These are phyloP conservation scores for Selenicereus undatus DNA, from an alignment of 148 eudicot genomes.

Conservation along the genomic window DNA sequence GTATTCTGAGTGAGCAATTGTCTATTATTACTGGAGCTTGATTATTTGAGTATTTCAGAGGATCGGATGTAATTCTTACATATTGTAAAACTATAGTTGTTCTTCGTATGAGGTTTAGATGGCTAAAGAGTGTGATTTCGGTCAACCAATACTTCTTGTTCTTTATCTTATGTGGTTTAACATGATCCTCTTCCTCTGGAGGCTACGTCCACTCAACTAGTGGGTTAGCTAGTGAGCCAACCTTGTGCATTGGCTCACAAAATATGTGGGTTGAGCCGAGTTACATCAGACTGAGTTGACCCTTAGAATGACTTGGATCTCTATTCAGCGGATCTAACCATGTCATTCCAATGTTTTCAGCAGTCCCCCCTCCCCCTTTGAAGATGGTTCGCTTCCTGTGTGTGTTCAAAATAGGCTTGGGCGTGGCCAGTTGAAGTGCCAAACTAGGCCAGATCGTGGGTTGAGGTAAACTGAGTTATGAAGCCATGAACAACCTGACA, in stretches of 20 bases:
- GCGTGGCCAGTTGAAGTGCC: too few relatives aligned
- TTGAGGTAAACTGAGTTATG: too few relatives aligned
- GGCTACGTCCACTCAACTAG: background rate
- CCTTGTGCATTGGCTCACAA: background rate
- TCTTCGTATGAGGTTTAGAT: background rate
- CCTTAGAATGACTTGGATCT: background rate
- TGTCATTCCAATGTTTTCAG: background rate
- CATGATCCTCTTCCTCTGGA: background rate
- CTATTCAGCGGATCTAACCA: background rate
- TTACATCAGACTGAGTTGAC: background rate
- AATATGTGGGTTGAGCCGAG: background rate
- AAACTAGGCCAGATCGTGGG: too few relatives aligned
- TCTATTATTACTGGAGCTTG: conserved; percentile 10
- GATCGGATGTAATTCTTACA: conserved; percentile 1
- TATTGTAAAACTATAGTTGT: background rate
- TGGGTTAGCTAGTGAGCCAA: too few relatives aligned
- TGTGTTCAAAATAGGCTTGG: too few relatives aligned
- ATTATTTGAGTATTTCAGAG: conserved; percentile 14
- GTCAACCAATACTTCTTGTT: background rate
- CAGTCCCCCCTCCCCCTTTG: too few relatives aligned
- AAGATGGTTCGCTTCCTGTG: too few relatives aligned
- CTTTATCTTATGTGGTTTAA: background rate
- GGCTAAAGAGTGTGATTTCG: background rate
- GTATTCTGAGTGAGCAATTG: background rate
- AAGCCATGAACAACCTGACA: too few relatives aligned